Base-by-base conservation (phyloP, 2,329 filamentous ascomycete genomes). In the Grosmannia huntii region DNA sequence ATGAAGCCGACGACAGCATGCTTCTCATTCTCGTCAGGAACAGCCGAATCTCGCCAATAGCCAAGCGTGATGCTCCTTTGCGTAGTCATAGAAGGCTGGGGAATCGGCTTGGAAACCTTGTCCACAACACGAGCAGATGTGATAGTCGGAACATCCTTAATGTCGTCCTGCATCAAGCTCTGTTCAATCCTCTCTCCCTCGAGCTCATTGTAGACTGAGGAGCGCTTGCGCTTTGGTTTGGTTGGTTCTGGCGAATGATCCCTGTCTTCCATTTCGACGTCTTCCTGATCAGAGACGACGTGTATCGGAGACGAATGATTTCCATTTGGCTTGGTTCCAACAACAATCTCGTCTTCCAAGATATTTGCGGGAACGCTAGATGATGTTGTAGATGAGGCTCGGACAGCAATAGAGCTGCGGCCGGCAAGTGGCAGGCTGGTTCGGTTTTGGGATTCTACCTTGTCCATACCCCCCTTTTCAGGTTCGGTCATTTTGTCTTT, bases 1-100 rank as follows among this genome's bases (percentile, higher is more conserved):
- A 85, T 84, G 60, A 84, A 85, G 5, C 81, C 82, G 54, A 82
- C 77, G 0, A 85, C 79, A 0, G 75, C 75, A 65, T 85, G 82
- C 65, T 81, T 83, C 16, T 75, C 73, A 2, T 69, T 69, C 9
- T 72, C 68, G 16, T 76, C 68, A 0, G 76, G 74, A 0, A 80
- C 76, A 4, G 70, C 70, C 0, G 82, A 84, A 54, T 83, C 79
- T 55, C 81, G 74, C 82, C 82, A 85, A 57, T 80, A 77, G 1
- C 82, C 82, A 9, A 85, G 71, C 5, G 76, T 66, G 5, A 81
- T 73, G 4, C 75, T 73, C 62, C 79, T 80, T 25, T 72, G 52
- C 19, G 21, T 57, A 12, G 49, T 19, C 1, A 31, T 4, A 11
- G 53, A 16, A 14, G 51, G 16, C 31, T 44, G 49, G 19, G 31